Conservation (phyloP, 2,329 filamentous ascomycete genomes). For the Ceratocystis harringtonii region DNA sequence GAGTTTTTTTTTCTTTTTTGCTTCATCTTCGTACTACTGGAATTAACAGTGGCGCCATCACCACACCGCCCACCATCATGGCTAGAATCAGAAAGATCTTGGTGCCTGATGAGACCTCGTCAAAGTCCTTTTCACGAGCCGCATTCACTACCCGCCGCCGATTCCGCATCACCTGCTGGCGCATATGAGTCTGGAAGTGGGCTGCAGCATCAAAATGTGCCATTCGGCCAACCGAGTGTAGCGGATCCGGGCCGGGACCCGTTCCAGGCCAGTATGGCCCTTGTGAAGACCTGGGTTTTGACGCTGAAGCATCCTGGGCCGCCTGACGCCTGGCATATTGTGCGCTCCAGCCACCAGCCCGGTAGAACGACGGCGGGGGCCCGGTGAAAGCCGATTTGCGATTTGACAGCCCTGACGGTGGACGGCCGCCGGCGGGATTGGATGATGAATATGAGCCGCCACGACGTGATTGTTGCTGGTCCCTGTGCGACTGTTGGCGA, state of each 20-base stretch:
- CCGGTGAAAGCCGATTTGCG: slow-evolving; percentile 64
- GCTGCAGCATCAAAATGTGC: slow-evolving; percentile 59
- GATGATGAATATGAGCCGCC: slow-evolving; percentile 40
- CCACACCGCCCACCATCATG: slow-evolving; percentile 11
- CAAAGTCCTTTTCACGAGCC: slow-evolving; percentile 1
- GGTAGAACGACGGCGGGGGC: slow-evolving; percentile 80
- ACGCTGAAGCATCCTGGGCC: slow-evolving; percentile 33
- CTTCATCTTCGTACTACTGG: background rate
- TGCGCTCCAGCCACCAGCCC: slow-evolving; percentile 61
- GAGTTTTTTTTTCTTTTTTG: background rate
- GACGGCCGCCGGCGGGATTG: slow-evolving; percentile 55
- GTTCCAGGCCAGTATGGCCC: slow-evolving; percentile 28
- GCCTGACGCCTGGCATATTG: slow-evolving; percentile 44
- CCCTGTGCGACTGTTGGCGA: slow-evolving; percentile 23
- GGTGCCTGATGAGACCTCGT: background rate
- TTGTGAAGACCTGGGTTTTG: slow-evolving; percentile 3
- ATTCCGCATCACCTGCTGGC: slow-evolving; percentile 37
- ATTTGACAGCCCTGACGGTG: slow-evolving; percentile 66
- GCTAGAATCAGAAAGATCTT: slow-evolving; percentile 7
- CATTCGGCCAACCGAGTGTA: slow-evolving; percentile 36
- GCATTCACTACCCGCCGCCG: slow-evolving; percentile 7
- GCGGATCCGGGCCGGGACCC: slow-evolving; percentile 41
- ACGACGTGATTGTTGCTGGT: slow-evolving; percentile 19
- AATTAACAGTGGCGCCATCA: slow-evolving; percentile 8
- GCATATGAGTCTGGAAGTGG: slow-evolving; percentile 60